These are phyloP conservation scores for Aspergillus vadensis DNA, from an alignment of 2,329 filamentous ascomycete species.

Conservation along the genomic window DNA sequence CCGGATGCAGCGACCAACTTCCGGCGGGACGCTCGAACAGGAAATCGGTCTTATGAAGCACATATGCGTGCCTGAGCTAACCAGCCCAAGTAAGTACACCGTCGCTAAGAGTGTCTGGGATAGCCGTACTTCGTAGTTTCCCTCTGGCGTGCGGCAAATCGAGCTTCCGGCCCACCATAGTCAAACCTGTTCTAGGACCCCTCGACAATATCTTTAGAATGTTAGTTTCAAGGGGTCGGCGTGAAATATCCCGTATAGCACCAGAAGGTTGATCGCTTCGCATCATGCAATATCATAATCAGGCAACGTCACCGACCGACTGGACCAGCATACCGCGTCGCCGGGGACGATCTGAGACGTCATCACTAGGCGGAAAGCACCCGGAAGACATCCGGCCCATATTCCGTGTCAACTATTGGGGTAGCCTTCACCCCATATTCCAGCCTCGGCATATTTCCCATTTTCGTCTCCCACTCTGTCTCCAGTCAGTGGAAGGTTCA, in stretches of 20 bases:
- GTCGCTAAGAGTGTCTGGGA: conserved; percentile 1
- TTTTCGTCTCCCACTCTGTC: neutral
- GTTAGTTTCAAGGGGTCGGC: neutral
- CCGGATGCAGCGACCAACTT: conserved; percentile 16
- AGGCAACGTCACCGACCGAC: neutral
- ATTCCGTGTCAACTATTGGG: neutral
- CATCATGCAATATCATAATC: conserved; percentile 2
- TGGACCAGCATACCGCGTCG: neutral
- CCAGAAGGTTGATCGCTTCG: neutral
- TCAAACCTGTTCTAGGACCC: neutral
- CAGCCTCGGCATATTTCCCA: neutral
- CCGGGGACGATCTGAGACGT: neutral
- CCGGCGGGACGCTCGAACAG: conserved; percentile 6
- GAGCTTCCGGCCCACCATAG: neutral
- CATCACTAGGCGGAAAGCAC: neutral
- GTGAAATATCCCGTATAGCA: neutral
- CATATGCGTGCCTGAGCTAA: conserved; percentile 18
- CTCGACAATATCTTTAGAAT: neutral
- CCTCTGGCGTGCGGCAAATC: neutral
- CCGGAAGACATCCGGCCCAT: neutral
- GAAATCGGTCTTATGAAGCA: conserved; percentile 6
- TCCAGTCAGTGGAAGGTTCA: neutral
- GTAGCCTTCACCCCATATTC: neutral
- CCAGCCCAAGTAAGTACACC: conserved; percentile 7
- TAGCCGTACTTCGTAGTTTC: neutral